Evolutionary conservation across 2,329 filamentous ascomycete species (phyloP), one percentile per base, ranked within the genome.

Genomic region (Xylaria sp.): DNA sequence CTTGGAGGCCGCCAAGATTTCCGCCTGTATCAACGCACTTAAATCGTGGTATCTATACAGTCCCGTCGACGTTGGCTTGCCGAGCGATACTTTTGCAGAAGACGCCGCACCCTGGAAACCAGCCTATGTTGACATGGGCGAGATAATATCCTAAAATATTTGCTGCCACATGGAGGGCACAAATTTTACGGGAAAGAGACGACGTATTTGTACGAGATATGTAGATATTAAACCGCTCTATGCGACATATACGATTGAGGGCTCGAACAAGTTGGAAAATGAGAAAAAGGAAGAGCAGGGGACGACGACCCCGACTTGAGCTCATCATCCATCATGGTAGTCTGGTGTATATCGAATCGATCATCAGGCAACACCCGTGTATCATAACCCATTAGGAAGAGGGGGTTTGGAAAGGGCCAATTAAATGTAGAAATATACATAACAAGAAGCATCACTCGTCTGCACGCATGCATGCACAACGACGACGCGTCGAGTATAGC

Each of bases 1-100:
- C 80, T 84, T 98, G 65, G 86, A 93, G 73, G 88, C 93, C 75
- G 95, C 92, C 37, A 89, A 93, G 71, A 86, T 88, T 71, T 88
- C 93, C 79, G 96, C 96, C 23, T 90, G 93, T 44, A 94, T 97
- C 76, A 91, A 92, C 71, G 91, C 94, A 21, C 85, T 99, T 77
- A 97, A 97, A 85, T 87, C 91, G 5, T 99, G 96, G 96, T 99
- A 99, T 81, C 85, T 99, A 62, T 99, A 99, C 84, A 94, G 91
- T 79, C 95, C 96, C 32, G 84, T 86, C 65, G 82, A 88, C 71
- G 87, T 89, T 59, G 85, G 86, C 66, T 84, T 93, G 69, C 91
- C 91, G 27, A 93, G 91, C 78, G 90, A 92, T 71, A 91, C 88
- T 83, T 85, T 92, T 73, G 84, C 86, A 63, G 84, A 88, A 71